Conservation (phyloP, 257 asterid species). For the Dorcoceras hygrometricum region DNA sequence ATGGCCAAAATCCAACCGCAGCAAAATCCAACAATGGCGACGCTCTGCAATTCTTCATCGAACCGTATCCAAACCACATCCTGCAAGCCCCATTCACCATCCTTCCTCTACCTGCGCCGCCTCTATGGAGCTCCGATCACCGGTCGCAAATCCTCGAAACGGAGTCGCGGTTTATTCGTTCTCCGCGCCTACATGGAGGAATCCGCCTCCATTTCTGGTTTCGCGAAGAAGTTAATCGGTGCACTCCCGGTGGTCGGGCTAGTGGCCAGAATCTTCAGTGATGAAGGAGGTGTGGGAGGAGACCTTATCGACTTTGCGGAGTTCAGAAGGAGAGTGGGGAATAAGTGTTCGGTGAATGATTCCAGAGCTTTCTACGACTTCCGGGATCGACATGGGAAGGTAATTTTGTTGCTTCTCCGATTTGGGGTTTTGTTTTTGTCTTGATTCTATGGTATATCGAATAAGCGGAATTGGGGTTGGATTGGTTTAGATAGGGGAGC, state of each 20-base stretch:
- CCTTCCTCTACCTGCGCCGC: constrained; percentile 47
- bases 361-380: constrained; percentile 76
- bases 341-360: constrained; percentile 80
- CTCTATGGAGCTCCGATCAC: constrained; percentile 37
- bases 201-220: constrained; percentile 60
- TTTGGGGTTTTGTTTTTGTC: neutral
- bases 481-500: constrained; percentile 67
- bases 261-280: constrained; percentile 67
- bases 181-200: constrained; percentile 82
- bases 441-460: neutral
- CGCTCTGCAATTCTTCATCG: constrained; percentile 41
- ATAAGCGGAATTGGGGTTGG: neutral
- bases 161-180: constrained; percentile 32
- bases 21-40: constrained; percentile 51
- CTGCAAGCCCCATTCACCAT: constrained; percentile 42
- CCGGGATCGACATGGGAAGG: constrained; percentile 85
- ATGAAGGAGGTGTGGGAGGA: constrained; percentile 87
- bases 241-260: constrained; percentile 88
- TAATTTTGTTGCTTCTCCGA: constrained; percentile 16
- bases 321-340: constrained; percentile 83
- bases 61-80: constrained; percentile 30
- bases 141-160: constrained; percentile 28
- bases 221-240: constrained; percentile 75
- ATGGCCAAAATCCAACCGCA: constrained; percentile 52
- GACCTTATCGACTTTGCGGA: constrained; percentile 88